A percentile compares a stretch with the other conserved stretches of the same genome.
phyloP scores from a whole-genome alignment of 2,329 filamentous ascomycete genomes.

The Lachnellula cervina region DNA sequence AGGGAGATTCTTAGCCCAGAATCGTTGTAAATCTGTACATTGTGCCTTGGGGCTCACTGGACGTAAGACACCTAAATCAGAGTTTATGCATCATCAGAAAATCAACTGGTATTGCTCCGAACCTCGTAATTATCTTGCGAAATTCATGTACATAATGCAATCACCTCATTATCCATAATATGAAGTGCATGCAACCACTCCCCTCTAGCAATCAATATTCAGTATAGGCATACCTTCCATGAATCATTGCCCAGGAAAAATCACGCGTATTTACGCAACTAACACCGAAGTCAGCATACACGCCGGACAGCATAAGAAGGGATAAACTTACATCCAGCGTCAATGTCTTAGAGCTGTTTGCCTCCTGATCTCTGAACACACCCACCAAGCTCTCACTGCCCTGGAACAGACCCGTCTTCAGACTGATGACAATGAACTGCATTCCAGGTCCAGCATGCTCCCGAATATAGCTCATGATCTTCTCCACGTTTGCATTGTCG shows the following conservation, averaged over 20 bases:
- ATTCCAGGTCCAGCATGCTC: slow-evolving; percentile 94
- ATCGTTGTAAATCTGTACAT: background rate
- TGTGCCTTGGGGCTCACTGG: background rate
- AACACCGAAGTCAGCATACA: slow-evolving; percentile 10
- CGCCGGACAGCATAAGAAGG: background rate
- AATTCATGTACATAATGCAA: background rate
- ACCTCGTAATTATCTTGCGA: background rate
- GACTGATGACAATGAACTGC: slow-evolving; percentile 97
- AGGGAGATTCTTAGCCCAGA: background rate
- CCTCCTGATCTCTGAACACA: slow-evolving; percentile 89
- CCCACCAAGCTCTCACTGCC: slow-evolving; percentile 93
- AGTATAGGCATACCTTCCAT: background rate
- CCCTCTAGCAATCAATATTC: background rate
- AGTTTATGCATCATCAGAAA: background rate
- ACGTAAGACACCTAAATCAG: background rate
- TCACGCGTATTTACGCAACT: slow-evolving; percentile 28
- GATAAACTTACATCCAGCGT: slow-evolving; percentile 81
- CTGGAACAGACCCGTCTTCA: slow-evolving; percentile 95
- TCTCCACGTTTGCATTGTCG: slow-evolving; percentile 95
- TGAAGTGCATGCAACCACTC: background rate
- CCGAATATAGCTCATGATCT: slow-evolving; percentile 93
- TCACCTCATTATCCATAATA: background rate
- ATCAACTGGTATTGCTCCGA: background rate
- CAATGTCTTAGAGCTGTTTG: slow-evolving; percentile 85
- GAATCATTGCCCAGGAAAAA: background rate